Evolutionary conservation across 2,329 filamentous ascomycete species (phyloP), one percentile per base, ranked within the genome.

Genomic region (Atkinsonella texensis): DNA sequence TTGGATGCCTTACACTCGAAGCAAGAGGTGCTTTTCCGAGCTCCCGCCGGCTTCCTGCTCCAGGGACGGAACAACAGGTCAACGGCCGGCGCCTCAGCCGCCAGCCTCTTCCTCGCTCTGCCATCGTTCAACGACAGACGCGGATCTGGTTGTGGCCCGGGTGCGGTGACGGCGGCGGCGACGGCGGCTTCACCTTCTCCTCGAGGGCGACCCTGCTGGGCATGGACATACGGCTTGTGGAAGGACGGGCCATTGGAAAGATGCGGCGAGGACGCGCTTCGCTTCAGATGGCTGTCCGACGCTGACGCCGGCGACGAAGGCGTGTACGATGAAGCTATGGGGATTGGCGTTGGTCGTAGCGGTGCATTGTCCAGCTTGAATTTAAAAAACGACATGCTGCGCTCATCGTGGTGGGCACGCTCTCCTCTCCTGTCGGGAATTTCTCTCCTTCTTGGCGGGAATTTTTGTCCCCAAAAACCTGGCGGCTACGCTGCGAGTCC

Each of bases 341-440:
- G 43, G 43, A 47, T 10, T 2, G 46, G 45, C 31, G 48, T n/a
- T 15, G 17, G 17, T 23, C 32, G 50, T 7, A n/a, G 45, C 35
- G 45, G 46, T 11, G 46, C 28, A 39, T 48, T 48, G 46, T 52
- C 50, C 45, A 52, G 40, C 32, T 52, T 52, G 50, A 52, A 52
- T 39, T 48, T 52, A 46, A 48, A 39, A 52, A 51, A 52, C 18
- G 50, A 52, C 50, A 52, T 52, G 48, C n/a, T 48, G 39, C 40
- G 50, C 46, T 52, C 50, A 52, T 52, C 17, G 38, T 52, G 50
- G 38, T 43, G 50, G 20, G 20, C 28, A 23, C 18, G 48, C n/a
- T n/a, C n/a, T n/a, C n/a, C 23, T 32, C 15, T 38, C 35, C 17
- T 46, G 17, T 13, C 33, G 13, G 33, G 13, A 13, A 35, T 13